Percentiles rank a stretch among this genome's conserved stretches.
Evolutionary conservation across 2,329 filamentous ascomycete genomes (phyloP).

Genomic region (Pseudophaeomoniella oleicola): DNA sequence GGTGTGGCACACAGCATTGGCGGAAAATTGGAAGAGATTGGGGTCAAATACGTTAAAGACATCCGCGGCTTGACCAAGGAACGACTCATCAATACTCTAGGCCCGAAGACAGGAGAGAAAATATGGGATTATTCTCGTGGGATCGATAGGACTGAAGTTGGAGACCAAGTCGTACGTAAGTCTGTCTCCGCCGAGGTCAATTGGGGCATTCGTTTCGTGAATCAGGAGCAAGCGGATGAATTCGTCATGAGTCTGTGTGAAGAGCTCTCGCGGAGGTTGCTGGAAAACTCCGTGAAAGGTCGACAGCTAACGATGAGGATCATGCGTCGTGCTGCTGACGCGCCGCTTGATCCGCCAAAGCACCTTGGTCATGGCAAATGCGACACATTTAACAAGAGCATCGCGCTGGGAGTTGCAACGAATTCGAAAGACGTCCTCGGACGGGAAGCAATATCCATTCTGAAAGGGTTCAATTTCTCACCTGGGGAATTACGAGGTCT

Average conservation of each 20-base stretch:
- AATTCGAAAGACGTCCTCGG: slow-evolving; percentile 56
- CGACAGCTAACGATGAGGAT: slow-evolving; percentile 86
- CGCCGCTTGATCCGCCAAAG: slow-evolving; percentile 80
- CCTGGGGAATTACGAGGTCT: slow-evolving; percentile 88
- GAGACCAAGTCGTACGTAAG: slow-evolving; percentile 72
- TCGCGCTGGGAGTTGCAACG: slow-evolving; percentile 69
- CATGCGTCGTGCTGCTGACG: slow-evolving; percentile 74
- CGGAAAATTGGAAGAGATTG: slow-evolving; percentile 75
- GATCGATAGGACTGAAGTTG: slow-evolving; percentile 73
- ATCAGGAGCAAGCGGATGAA: slow-evolving; percentile 80
- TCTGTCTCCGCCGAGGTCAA: slow-evolving; percentile 96
- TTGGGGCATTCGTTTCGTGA: slow-evolving; percentile 93
- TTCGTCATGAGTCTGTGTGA: slow-evolving; percentile 75
- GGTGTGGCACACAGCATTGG: slow-evolving; percentile 87
- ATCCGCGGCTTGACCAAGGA: slow-evolving; percentile 66
- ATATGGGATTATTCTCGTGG: slow-evolving; percentile 82
- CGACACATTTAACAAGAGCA: slow-evolving; percentile 83
- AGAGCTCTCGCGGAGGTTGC: slow-evolving; percentile 65
- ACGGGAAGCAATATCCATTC: slow-evolving; percentile 71
- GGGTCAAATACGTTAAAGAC: slow-evolving; percentile 69
- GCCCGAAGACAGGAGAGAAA: slow-evolving; percentile 84
- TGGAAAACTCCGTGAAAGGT: slow-evolving; percentile 76
- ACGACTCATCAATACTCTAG: slow-evolving; percentile 55
- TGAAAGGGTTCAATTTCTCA: slow-evolving; percentile 68
- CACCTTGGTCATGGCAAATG: slow-evolving; percentile 92